phyloP scores from a whole-genome alignment of 805 yeast genomes.

The Candida jianshihensis region DNA sequence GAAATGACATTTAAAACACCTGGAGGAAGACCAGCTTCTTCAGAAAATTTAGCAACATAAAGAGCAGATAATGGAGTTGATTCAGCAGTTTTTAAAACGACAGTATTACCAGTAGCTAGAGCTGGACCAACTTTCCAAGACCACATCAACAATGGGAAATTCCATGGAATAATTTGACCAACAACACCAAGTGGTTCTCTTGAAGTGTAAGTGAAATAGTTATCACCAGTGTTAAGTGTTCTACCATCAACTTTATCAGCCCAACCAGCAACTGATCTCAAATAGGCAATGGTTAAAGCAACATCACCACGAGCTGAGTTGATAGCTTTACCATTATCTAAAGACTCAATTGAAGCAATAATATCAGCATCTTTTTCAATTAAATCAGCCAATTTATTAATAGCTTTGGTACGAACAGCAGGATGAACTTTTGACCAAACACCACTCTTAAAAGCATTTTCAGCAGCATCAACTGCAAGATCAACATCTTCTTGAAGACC shows the following conservation, averaged over 20 bases:
- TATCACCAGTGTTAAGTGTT: conserved; percentile 61
- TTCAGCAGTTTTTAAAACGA: conserved; percentile 84
- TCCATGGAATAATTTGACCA: conserved; percentile 61
- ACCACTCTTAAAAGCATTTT: conserved; percentile 55
- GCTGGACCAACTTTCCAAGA: conserved; percentile 93
- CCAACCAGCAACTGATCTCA: conserved; percentile 83
- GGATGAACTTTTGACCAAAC: conserved; percentile 74
- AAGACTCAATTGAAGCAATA: conserved; percentile 71
- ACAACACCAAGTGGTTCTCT: conserved; percentile 90
- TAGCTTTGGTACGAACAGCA: conserved; percentile 49
- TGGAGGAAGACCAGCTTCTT: conserved; percentile 81
- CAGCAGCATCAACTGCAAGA: conserved; percentile 73
- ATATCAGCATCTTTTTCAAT: conserved; percentile 63
- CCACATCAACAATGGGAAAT: conserved; percentile 87
- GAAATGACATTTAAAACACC: conserved; percentile 83
- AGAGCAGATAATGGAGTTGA: conserved; percentile 84
- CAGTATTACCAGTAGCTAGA: conserved; percentile 79
- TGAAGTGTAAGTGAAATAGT: conserved; percentile 68
- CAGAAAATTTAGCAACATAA: conserved; percentile 55
- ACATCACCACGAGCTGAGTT: conserved; percentile 67
- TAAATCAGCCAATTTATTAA: conserved; percentile 67
- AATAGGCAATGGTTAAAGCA: conserved; percentile 53
- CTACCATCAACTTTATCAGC: conserved; percentile 80
- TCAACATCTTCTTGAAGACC: conserved; percentile 75
- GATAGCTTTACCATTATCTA: conserved; percentile 83